Evolutionary conservation across 352 stramenopile species (phyloP), one percentile per base, ranked within the genome.

Genomic region (Pythium biforme): DNA sequence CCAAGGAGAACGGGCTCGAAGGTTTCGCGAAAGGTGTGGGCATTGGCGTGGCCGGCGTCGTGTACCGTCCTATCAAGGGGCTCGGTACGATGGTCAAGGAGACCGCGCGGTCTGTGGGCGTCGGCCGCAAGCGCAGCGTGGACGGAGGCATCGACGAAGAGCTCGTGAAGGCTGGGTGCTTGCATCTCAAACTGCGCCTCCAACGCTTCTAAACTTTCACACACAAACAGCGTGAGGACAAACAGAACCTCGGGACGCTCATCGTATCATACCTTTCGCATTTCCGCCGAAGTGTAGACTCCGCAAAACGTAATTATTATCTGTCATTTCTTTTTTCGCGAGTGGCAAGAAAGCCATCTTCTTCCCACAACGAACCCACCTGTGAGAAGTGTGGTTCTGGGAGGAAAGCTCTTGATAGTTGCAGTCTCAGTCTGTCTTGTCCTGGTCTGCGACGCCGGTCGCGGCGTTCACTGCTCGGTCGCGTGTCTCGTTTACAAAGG

Each of bases 21-120:
- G 84, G 82, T 4, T 90, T 93, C 33, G 84, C 84, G 19, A 90
- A 90, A 56, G 84, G 82, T 29, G 72, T 93, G 2, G 80, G 82
- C 12, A 81, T 66, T 10, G 84, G 84, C n/a, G 73, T 93, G 25
- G 81, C 73, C 3, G 83, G 83, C 27, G 79, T 88, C 15, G 74
- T 93, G 25, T 89, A 88, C 40, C 78, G 76, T 6, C 83, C 83
- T 10, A 89, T 91, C 51, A 79, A 87, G 50, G 83, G 83, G 5
- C 66, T 93, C 39, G 82, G 82, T 15, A 77, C 72, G 1, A 93
- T 92, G 82, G 79, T 89, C 39, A 91, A 89, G 48, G 77, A 93
- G 66, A 90, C 82, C 0, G 84, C 77, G 7, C 64, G 86, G 11
- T 88, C 79, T 4, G 79, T 90, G 9, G 81, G 83, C 2, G 70